Percentiles rank a stretch among this genome's conserved stretches.
phyloP scores from a whole-genome alignment of 2,329 filamentous ascomycete genomes.

The Colletotrichum sp. region DNA sequence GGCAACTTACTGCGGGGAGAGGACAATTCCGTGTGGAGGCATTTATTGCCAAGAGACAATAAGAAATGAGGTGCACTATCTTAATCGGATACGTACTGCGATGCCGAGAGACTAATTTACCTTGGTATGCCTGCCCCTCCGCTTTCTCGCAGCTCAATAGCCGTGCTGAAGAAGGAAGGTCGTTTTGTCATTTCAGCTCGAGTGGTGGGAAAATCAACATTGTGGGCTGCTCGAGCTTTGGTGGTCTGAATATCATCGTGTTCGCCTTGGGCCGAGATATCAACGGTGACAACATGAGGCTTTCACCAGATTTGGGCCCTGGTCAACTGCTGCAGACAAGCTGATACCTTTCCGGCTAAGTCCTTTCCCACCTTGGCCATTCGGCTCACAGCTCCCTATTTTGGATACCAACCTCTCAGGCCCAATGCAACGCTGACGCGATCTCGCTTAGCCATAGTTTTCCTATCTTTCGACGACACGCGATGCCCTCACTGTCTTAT shows the following conservation, averaged over 20 bases:
- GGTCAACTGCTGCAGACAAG: neutral
- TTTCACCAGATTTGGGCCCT: neutral
- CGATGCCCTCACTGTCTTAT: neutral
- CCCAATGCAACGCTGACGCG: neutral
- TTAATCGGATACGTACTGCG: neutral
- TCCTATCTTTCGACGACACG: neutral
- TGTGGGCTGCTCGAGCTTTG: neutral
- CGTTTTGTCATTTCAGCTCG: neutral
- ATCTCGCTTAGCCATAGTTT: neutral
- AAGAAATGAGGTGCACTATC: neutral
- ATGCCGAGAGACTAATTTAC: neutral
- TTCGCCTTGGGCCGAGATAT: neutral
- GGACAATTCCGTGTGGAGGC: neutral
- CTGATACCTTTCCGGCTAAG: neutral
- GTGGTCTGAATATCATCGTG: neutral
- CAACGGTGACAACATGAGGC: too few relatives aligned
- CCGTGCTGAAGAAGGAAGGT: slow-evolving; percentile 7
- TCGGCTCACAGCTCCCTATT: neutral
- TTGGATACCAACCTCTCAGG: neutral
- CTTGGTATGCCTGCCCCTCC: neutral
- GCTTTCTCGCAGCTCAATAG: neutral
- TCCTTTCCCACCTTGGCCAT: neutral
- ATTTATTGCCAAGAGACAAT: slow-evolving; percentile 9
- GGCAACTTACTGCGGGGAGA: neutral
- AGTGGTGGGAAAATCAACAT: neutral